Base-by-base conservation (phyloP, 345 rosid genomes). In the Populus alba region DNA sequence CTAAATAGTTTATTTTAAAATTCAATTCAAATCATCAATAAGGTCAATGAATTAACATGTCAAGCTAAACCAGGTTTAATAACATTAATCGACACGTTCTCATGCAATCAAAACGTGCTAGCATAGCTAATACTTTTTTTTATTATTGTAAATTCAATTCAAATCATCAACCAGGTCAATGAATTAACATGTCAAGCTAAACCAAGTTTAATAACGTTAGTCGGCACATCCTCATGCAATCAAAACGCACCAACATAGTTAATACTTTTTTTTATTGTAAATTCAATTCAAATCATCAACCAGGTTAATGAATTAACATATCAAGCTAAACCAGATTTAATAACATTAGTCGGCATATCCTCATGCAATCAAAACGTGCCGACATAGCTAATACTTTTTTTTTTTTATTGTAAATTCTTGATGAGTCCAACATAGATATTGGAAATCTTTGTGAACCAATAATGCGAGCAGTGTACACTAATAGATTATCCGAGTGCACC, bases 401-500 rank as follows among this genome's bases (percentile, higher is more conserved):
- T 22, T 2, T 7, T 22, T 1, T n/a, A 55, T 25, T 22, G 3
- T 22, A 55, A 12, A 47, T 43, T 33, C 37, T 20, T 10, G 45
- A 41, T 10, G 37, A 33, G 37, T 33, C 37, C 5, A 33, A 4
- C 37, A 10, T 10, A 41, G 63, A 43, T 20, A 51, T 25, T 25
- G 27, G 18, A 77, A 57, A 55, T 41, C 80, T 59, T 57, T 2
- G 25, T 31, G n/a, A 41, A 27, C 31, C 80, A 77, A 71, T 77
- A 71, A 62, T 62, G 61, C 80, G 45, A 27, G 27, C 55, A 18
- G 18, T 37, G 17, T 33, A 18, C 33, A 57, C 38, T 29, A 55
- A 70, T 13, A 49, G 17, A 62, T 47, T 49, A n/a, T 47, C 71
- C 4, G 15, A 65, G 72, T 38, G 59, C 55, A 49, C 72, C 72